These are phyloP conservation scores for Fraxinus pennsylvanica DNA, from an alignment of 257 asterid species.

Conservation along the genomic window DNA sequence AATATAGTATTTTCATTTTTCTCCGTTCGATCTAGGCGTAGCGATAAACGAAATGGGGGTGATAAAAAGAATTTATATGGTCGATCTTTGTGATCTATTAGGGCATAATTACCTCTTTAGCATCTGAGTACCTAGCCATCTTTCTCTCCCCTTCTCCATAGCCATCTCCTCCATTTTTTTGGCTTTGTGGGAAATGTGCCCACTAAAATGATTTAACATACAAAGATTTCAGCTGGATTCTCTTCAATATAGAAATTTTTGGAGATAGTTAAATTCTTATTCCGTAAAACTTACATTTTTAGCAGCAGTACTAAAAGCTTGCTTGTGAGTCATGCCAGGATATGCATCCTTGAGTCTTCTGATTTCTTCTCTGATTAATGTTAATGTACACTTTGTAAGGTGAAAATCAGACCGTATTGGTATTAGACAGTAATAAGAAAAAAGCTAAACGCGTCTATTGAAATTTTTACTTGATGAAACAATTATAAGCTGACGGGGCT, in stretches of 20 bases:
- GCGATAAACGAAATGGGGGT: not conserved
- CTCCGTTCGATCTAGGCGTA: not conserved
- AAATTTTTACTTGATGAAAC: constrained; percentile 65
- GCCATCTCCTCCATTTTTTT: constrained; percentile 39
- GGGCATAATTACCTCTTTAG: constrained; percentile 38
- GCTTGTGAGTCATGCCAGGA: constrained; percentile 81
- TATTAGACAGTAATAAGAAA: not conserved
- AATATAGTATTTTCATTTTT: too few species aligned
- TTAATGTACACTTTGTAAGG: not conserved
- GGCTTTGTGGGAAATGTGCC: constrained; percentile 65
- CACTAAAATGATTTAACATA: constrained; percentile 44
- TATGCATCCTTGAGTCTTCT: constrained; percentile 63
- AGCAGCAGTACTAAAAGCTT: constrained; percentile 85
- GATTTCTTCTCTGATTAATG: constrained; percentile 59
- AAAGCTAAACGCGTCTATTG: too few species aligned
- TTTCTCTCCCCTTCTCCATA: constrained; percentile 33
- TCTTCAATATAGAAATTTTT: not conserved
- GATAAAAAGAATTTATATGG: not conserved
- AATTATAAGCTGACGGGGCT: constrained; percentile 77
- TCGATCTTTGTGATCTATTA: not conserved
- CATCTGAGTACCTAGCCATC: constrained; percentile 22
- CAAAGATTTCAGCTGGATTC: not conserved
- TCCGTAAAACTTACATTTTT: constrained; percentile 58
- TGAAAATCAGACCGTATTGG: too few species aligned
- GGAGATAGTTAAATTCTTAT: not conserved